Evolutionary conservation across 139 green algal genomes (phyloP).

Genomic region (Chlamydomonas urium): DNA sequence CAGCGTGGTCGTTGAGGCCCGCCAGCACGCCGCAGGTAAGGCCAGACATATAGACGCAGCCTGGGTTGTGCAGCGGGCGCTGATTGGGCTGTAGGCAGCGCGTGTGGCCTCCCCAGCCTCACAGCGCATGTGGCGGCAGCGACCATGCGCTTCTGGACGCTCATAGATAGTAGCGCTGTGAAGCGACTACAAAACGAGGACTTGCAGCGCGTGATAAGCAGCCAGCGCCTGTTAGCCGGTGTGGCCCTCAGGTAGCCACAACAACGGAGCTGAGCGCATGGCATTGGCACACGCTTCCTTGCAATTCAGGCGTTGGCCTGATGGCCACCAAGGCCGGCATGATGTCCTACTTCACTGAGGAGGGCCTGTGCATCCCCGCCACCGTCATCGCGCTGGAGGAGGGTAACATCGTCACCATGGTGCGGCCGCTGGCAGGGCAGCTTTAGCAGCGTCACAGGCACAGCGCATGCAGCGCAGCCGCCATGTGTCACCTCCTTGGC

Average conservation of each 20-base stretch:
- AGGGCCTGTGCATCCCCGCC: constrained; percentile 77
- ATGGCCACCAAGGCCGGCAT: constrained; percentile 97
- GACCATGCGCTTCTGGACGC: not conserved
- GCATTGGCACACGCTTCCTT: too few species aligned
- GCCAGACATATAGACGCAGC: not conserved
- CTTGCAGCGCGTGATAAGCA: too few species aligned
- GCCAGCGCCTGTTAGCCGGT: too few species aligned
- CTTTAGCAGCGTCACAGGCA: too few species aligned
- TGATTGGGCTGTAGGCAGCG: not conserved
- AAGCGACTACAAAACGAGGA: too few species aligned
- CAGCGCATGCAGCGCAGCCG: too few species aligned
- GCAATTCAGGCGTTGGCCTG: constrained; percentile 80
- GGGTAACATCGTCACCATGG: constrained; percentile 88
- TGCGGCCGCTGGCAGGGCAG: too few species aligned
- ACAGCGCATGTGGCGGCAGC: too few species aligned
- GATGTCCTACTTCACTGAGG: constrained; percentile 86
- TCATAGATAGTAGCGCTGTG: too few species aligned
- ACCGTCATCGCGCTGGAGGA: constrained; percentile 90
- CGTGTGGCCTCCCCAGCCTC: not conserved
- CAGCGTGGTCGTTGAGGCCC: not conserved
- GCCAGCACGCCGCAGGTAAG: not conserved
- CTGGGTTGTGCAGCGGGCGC: not conserved
- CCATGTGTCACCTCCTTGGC: too few species aligned
- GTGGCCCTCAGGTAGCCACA: too few species aligned
- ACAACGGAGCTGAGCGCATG: too few species aligned